phyloP scores from a whole-genome alignment of 2,329 filamentous ascomycete species.

The Coniochaeta pulveracea region DNA sequence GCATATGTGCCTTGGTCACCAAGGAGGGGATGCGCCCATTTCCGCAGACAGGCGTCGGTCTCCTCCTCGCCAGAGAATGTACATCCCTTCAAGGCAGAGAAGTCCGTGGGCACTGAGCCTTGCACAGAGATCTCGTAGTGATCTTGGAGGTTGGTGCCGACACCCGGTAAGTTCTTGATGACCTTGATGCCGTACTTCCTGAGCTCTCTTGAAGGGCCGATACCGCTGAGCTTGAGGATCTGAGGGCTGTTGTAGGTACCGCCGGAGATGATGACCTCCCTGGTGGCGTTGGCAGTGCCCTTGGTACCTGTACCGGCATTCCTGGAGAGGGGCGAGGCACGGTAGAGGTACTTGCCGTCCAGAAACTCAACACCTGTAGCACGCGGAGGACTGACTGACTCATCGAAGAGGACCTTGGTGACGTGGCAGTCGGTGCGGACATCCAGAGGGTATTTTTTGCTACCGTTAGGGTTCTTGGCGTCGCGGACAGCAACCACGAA shows the following conservation, averaged over 20 bases:
- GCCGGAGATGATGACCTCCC: conserved; percentile 37
- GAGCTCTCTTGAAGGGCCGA: conserved; percentile 31
- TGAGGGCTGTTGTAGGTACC: conserved; percentile 39
- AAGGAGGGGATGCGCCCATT: conserved; percentile 29
- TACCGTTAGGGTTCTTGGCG: conserved; percentile 18
- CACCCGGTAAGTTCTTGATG: conserved; percentile 32
- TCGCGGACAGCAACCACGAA: conserved; percentile 27
- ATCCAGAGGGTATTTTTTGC: conserved; percentile 19
- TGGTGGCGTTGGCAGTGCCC: conserved; percentile 15
- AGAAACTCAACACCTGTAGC: conserved; percentile 21
- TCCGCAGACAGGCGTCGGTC: conserved; percentile 23
- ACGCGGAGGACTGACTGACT: conserved; percentile 13
- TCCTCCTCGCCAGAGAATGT: conserved; percentile 17
- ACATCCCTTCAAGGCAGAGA: conserved; percentile 15
- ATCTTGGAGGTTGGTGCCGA: conserved; percentile 38
- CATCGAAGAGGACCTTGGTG: conserved; percentile 25
- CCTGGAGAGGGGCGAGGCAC: conserved; percentile 18
- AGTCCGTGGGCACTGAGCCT: conserved; percentile 10
- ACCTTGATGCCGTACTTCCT: conserved; percentile 30
- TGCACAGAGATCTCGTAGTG: conserved; percentile 26
- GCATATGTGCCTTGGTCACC: conserved; percentile 39
- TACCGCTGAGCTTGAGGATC: conserved; percentile 37
- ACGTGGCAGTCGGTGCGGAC: conserved; percentile 19
- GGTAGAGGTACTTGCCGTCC: conserved; percentile 20
- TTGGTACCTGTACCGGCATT: conserved; percentile 10